Conservation (phyloP, 2,329 filamentous ascomycete species). For the Uncinocarpus reesii region DNA sequence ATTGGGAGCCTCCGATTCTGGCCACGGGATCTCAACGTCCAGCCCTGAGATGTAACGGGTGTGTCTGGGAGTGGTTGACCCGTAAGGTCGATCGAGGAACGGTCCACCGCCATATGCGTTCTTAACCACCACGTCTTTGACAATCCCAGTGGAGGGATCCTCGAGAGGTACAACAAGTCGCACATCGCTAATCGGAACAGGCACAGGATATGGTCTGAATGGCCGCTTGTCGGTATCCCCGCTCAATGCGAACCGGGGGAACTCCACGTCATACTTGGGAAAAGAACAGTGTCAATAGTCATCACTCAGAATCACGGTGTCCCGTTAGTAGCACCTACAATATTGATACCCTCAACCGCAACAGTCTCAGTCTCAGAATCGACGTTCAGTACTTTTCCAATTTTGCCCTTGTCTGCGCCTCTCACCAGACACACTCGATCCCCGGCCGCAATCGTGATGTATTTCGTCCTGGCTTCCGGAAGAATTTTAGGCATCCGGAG, state of each 20-base stretch:
- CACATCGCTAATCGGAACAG: conserved; percentile 59
- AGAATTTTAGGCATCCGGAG: conserved; percentile 34
- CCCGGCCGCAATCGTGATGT: conserved; percentile 53
- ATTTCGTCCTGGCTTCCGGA: conserved; percentile 32
- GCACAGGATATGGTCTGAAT: conserved; percentile 42
- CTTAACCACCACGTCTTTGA: conserved; percentile 67
- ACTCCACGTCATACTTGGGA: conserved; percentile 34
- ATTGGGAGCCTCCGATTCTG: conserved; percentile 44
- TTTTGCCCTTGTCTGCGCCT: conserved; percentile 71
- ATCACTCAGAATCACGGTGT: background rate
- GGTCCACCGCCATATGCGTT: conserved; percentile 50
- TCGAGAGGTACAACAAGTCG: conserved; percentile 70
- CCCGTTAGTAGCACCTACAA: conserved; percentile 44
- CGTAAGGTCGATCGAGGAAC: conserved; percentile 42
- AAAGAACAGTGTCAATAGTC: background rate
- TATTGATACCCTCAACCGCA: conserved; percentile 51
- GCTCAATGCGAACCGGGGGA: conserved; percentile 30
- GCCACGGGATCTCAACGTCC: conserved; percentile 68
- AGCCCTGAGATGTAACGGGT: conserved; percentile 56
- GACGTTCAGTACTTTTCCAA: conserved; percentile 58
- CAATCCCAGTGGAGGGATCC: conserved; percentile 53
- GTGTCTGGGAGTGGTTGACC: conserved; percentile 34
- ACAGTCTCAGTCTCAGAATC: conserved; percentile 47
- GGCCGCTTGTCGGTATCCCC: conserved; percentile 32
- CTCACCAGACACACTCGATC: conserved; percentile 76